Base-by-base conservation (phyloP, 2,329 filamentous ascomycete genomes). In the Neopestalotiopsis sp. region DNA sequence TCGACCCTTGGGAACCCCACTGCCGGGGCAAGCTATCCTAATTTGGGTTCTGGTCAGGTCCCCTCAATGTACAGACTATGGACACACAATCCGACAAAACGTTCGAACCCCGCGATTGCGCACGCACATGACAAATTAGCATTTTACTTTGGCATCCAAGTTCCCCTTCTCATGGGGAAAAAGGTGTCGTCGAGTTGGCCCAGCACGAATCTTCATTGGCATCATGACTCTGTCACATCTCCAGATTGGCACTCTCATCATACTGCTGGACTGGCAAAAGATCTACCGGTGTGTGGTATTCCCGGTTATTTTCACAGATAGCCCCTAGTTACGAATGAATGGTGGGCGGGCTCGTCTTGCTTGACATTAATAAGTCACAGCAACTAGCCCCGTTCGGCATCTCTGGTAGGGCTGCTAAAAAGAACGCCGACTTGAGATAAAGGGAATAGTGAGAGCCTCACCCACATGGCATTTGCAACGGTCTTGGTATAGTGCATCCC, bases 401-500 rank as follows among this genome's bases (percentile, higher is more conserved):
- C 6, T 24, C 3, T 52, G 45, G 45, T 20, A 52, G 45, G 45
- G 45, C 45, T 52, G n/a, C 45, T 52, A n/a, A 52, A 24, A 52
- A 52, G n/a, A 10, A 52, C 45, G 45, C 45, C n/a, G 45, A n/a
- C 45, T 52, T 4, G 45, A 20, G n/a, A 52, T 52, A 17, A 17
- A 52, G 45, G n/a, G 17, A 52, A 13, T 38, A 34, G 34, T 34
- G 32, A 61, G 59, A 61, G 59, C 59, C 59, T 61, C 59, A 61
- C 34, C 59, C 59, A 61, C 59, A 61, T 61, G 59, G 59, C 59
- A 61, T 34, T 40, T 40, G 10, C 32, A 61, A 61, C 59, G 32
- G 59, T 40, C 59, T 20, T 61, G 32, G n/a, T 12, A 17, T 13
- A n/a, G 17, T 34, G 17, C 17, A 52, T 14, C 45, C 34, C n/a